These are phyloP conservation scores for Pistacia integerrima DNA, from an alignment of 345 rosid species.

Conservation along the genomic window DNA sequence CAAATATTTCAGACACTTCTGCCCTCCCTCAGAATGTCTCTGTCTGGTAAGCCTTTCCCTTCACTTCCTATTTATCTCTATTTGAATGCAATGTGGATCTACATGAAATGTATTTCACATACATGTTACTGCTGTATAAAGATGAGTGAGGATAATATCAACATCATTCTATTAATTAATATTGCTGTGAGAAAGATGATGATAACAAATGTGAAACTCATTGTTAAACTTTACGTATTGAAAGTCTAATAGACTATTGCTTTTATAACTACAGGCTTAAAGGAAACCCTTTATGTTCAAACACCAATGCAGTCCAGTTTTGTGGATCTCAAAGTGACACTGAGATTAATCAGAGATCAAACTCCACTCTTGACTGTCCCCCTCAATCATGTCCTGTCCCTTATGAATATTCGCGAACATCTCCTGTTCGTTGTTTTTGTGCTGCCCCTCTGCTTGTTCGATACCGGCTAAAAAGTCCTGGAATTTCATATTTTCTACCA, in stretches of 20 bases:
- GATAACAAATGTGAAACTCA: neutral
- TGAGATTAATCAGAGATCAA: slow-evolving; percentile 26
- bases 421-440: slow-evolving; percentile 64
- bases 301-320: slow-evolving; percentile 32
- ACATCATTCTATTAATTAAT: neutral
- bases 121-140: slow-evolving; percentile 5
- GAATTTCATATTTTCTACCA: slow-evolving; percentile 60
- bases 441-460: slow-evolving; percentile 76
- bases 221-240: neutral
- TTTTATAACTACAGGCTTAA: slow-evolving; percentile 65
- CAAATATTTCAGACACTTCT: slow-evolving; percentile 56
- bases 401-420: slow-evolving; percentile 50
- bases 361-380: slow-evolving; percentile 39
- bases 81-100: slow-evolving; percentile 13
- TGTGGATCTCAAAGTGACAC: slow-evolving; percentile 47
- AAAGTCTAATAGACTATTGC: slow-evolving; percentile 10
- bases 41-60: slow-evolving; percentile 61
- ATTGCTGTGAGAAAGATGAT: neutral
- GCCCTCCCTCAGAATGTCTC: slow-evolving; percentile 77
- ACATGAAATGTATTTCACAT: slow-evolving; percentile 3
- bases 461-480: slow-evolving; percentile 95
- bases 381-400: slow-evolving; percentile 64
- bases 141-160: neutral
- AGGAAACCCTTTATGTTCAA: slow-evolving; percentile 78
- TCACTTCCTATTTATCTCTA: slow-evolving; percentile 11